phyloP scores from a whole-genome alignment of 352 stramenopile genomes.

The Pythium myriotylum region DNA sequence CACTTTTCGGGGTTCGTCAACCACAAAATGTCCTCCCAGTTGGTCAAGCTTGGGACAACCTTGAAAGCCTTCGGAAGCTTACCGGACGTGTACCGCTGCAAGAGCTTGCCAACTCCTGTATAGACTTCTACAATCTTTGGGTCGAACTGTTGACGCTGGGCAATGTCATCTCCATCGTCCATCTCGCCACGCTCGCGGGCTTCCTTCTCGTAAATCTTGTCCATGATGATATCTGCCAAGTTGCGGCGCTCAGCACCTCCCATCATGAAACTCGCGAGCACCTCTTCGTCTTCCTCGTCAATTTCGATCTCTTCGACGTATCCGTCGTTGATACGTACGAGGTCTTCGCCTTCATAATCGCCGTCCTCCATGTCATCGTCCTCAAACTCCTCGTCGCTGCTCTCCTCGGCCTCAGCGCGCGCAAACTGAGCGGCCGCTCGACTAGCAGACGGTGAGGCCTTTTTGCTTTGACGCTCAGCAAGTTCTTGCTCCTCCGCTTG shows the following conservation, averaged over 20 bases:
- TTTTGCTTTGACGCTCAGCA: slow-evolving; percentile 42
- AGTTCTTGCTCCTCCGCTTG: slow-evolving; percentile 76
- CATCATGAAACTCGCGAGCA: slow-evolving; percentile 87
- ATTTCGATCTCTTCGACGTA: slow-evolving; percentile 92
- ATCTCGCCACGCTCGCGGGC: slow-evolving; percentile 80
- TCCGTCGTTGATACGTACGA: slow-evolving; percentile 89
- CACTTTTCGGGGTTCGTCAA: slow-evolving; percentile 97
- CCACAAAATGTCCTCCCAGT: slow-evolving; percentile 99
- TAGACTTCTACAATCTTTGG: slow-evolving; percentile 99
- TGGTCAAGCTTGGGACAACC: slow-evolving; percentile 98
- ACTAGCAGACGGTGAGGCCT: slow-evolving; percentile 15
- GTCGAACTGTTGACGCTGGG: slow-evolving; percentile 75
- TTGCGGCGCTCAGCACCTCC: slow-evolving; percentile 86
- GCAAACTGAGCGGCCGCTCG: slow-evolving; percentile 23
- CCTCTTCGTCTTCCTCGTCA: slow-evolving; percentile 86
- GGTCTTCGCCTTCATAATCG: slow-evolving; percentile 88
- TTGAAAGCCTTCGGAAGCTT: slow-evolving; percentile 99
- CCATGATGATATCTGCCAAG: slow-evolving; percentile 99
- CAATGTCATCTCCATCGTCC: slow-evolving; percentile 68
- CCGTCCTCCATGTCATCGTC: slow-evolving; percentile 86
- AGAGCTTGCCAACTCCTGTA: slow-evolving; percentile 97
- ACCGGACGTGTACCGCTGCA: slow-evolving; percentile 96
- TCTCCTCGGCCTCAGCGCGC: slow-evolving; percentile 40
- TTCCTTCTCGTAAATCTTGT: slow-evolving; percentile 98
- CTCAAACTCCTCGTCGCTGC: slow-evolving; percentile 68